A percentile compares a stretch with the other conserved stretches of the same genome.
These are phyloP conservation scores for Talaromyces sp. DNA, from an alignment of 2,329 filamentous ascomycete genomes.

Conservation along the genomic window DNA sequence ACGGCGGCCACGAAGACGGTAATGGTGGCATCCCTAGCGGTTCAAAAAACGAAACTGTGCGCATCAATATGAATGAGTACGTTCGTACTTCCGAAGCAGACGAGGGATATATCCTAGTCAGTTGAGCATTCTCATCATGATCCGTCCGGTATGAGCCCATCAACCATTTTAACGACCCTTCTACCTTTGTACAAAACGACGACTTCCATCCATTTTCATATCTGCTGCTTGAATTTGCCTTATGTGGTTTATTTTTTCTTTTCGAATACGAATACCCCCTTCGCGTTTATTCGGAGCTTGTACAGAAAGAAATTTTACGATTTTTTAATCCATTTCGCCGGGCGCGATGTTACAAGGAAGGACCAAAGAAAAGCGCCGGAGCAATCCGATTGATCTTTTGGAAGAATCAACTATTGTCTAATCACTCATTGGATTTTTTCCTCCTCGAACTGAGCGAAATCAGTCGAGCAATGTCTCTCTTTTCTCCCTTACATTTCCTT, in stretches of 20 bases:
- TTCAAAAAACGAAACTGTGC: slow-evolving; percentile 26
- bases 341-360: slow-evolving; percentile 9
- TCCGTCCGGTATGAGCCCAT: not conserved
- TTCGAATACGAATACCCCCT: slow-evolving; percentile 13
- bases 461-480: not conserved
- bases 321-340: not conserved
- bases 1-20: not conserved
- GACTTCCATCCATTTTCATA: not conserved
- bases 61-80: slow-evolving; percentile 16
- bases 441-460: not conserved
- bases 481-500: not conserved
- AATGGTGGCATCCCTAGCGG: slow-evolving; percentile 14
- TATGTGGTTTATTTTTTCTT: not conserved
- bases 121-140: slow-evolving; percentile 5
- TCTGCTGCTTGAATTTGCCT: not conserved
- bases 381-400: slow-evolving; percentile 3
- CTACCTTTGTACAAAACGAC: not conserved
- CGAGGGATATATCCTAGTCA: not conserved
- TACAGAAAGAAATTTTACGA: slow-evolving; percentile 11
- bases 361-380: slow-evolving; percentile 3
- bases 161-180: not conserved
- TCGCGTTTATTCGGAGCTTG: slow-evolving; percentile 15
- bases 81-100: not conserved
- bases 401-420: not conserved
- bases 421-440: slow-evolving; percentile 5